Percentiles rank a stretch among this genome's conserved stretches.
phyloP scores from a whole-genome alignment of 2,329 filamentous ascomycete species.

The Helotiales sp. region DNA sequence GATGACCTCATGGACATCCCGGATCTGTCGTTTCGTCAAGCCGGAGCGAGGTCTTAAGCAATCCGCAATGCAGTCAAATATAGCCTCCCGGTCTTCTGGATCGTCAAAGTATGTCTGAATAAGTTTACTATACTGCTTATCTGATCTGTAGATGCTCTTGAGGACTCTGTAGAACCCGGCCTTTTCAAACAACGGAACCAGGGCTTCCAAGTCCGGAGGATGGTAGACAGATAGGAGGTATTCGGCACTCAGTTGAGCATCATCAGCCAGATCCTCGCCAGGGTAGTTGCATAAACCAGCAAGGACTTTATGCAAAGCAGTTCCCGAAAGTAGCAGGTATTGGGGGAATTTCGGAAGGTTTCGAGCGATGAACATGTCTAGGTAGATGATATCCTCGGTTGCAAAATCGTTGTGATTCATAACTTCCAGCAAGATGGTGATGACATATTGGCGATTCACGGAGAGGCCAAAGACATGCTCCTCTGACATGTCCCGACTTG shows the following conservation, averaged over 20 bases:
- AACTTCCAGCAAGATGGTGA: constrained; percentile 88
- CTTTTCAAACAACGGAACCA: constrained; percentile 78
- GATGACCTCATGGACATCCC: constrained; percentile 70
- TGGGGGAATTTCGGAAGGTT: constrained; percentile 97
- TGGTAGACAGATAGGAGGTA: constrained; percentile 94
- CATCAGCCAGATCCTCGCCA: constrained; percentile 78
- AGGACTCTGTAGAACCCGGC: constrained; percentile 90
- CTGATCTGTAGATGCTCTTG: constrained; percentile 82
- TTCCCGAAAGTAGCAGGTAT: constrained; percentile 88
- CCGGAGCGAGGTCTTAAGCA: constrained; percentile 70
- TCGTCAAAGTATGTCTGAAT: constrained; percentile 87
- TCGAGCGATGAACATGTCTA: constrained; percentile 97
- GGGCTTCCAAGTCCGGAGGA: constrained; percentile 75
- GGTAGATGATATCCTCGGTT: constrained; percentile 83
- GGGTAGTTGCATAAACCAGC: constrained; percentile 85
- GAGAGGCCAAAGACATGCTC: constrained; percentile 71
- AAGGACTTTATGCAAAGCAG: constrained; percentile 80
- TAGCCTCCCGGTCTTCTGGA: constrained; percentile 70
- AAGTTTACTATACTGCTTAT: constrained; percentile 79
- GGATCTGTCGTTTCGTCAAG: constrained; percentile 71
- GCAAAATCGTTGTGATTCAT: constrained; percentile 82
- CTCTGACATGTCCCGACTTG: constrained; percentile 58
- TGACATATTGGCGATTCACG: constrained; percentile 89
- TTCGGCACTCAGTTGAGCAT: constrained; percentile 95
- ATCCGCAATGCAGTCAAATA: constrained; percentile 81